These are phyloP conservation scores for Russula compacta DNA, from an alignment of 768 basidiomycete species.

Conservation along the genomic window DNA sequence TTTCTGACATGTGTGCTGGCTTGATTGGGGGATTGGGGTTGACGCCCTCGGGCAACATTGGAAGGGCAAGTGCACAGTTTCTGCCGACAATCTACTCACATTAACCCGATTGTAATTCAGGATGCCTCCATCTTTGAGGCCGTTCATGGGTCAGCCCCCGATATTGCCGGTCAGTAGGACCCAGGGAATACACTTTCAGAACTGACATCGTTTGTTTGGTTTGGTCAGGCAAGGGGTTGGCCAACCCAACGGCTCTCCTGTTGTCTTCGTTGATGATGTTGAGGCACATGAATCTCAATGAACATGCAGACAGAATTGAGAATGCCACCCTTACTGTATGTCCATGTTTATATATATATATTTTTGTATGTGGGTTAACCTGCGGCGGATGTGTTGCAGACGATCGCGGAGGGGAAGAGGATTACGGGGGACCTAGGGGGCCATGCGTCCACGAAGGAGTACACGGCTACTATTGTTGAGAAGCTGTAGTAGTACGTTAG, in stretches of 20 bases:
- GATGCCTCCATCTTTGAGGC: constrained; percentile 99
- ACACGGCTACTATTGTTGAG: constrained; percentile 77
- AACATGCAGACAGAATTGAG: constrained; percentile 84
- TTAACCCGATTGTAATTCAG: constrained; percentile 31
- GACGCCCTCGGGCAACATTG: constrained; percentile 97
- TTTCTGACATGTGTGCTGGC: constrained; percentile 98
- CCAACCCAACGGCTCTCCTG: constrained; percentile 98
- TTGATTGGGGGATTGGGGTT: constrained; percentile 96
- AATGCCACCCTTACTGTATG: constrained; percentile 75
- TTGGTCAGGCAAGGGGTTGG: constrained; percentile 69
- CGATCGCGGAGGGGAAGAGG: constrained; percentile 90
- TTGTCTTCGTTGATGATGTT: constrained; percentile 97
- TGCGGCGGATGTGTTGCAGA: constrained; percentile 39
- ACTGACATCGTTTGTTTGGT: constrained; percentile 7
- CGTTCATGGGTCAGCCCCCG: constrained; percentile 98
- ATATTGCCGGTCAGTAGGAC: constrained; percentile 75
- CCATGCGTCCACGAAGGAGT: constrained; percentile 81
- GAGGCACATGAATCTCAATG: constrained; percentile 87
- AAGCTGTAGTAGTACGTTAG: constrained; percentile 36
- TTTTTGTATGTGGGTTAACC: constrained; percentile 3
- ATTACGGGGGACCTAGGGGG: constrained; percentile 97
- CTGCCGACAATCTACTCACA: not conserved
- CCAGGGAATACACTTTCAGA: not conserved
- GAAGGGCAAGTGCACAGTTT: constrained; percentile 48
- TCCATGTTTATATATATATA: not conserved